Percentiles rank a stretch among this genome's conserved stretches.
Evolutionary conservation across 2,329 filamentous ascomycete species (phyloP).

Genomic region (Cryphonectria japonica): DNA sequence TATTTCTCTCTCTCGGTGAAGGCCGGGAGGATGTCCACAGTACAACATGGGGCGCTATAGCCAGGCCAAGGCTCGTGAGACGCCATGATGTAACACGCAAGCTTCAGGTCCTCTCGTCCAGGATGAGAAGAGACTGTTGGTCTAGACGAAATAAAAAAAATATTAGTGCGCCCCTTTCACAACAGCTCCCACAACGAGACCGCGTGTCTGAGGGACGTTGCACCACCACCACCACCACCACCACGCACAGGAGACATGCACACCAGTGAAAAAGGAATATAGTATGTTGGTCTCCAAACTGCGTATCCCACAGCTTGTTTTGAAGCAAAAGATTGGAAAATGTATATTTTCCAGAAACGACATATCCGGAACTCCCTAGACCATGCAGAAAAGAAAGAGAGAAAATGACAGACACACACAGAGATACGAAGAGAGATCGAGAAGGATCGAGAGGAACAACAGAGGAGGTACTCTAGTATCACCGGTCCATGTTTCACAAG

Average conservation of each 20-base stretch:
- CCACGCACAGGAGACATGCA: not conserved
- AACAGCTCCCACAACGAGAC: slow-evolving; percentile 15
- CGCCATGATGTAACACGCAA: not conserved
- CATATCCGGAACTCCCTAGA: slow-evolving; percentile 29
- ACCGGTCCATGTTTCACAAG: not conserved
- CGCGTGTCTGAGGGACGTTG: slow-evolving; percentile 2
- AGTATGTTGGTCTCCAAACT: not conserved
- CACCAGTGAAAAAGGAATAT: not conserved
- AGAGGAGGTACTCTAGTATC: slow-evolving; percentile 9
- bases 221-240: not conserved
- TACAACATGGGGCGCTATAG: not conserved
- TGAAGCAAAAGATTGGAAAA: slow-evolving; percentile 1
- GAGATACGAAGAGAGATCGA: not conserved
- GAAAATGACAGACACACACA: not conserved
- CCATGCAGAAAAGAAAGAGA: slow-evolving; percentile 28
- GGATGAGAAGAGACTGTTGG: not conserved
- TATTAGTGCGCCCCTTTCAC: slow-evolving; percentile 7
- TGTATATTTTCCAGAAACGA: slow-evolving; percentile 19
- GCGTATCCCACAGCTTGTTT: not conserved
- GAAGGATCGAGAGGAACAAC: not conserved
- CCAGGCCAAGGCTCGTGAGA: slow-evolving; percentile 7
- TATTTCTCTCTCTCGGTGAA: not conserved
- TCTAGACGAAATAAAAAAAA: too few species aligned
- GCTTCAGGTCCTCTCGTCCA: not conserved
- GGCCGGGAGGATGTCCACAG: slow-evolving; percentile 4